These are phyloP conservation scores for Scheffersomyces amazonensis DNA, from an alignment of 805 yeast genomes.

Conservation along the genomic window DNA sequence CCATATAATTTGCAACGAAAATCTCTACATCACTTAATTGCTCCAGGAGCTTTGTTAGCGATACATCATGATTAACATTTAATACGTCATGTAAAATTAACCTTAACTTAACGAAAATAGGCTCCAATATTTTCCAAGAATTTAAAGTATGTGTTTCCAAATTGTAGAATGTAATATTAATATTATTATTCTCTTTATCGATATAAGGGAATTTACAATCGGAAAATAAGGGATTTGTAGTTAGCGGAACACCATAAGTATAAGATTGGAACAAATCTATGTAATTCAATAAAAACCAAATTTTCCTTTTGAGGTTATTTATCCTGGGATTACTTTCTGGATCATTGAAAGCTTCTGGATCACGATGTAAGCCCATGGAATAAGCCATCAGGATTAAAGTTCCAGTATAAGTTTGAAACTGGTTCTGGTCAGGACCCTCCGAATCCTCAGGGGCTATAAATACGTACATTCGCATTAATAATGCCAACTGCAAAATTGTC, in stretches of 20 bases:
- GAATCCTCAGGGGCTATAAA: slow-evolving; percentile 38
- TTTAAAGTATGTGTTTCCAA: neutral
- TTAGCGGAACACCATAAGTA: slow-evolving; percentile 46
- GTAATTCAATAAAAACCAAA: slow-evolving; percentile 52
- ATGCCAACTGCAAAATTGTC: slow-evolving; percentile 26
- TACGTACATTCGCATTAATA: slow-evolving; percentile 25
- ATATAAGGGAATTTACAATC: slow-evolving; percentile 52
- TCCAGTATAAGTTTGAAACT: slow-evolving; percentile 23
- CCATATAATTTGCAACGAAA: slow-evolving; percentile 13
- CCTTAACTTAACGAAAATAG: neutral
- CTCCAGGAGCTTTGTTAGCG: slow-evolving; percentile 32
- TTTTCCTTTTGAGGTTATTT: slow-evolving; percentile 51
- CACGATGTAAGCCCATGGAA: slow-evolving; percentile 37
- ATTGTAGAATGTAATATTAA: slow-evolving; percentile 22
- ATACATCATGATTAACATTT: slow-evolving; percentile 35
- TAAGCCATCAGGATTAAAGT: slow-evolving; percentile 35
- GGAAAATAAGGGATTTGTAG: slow-evolving; percentile 36
- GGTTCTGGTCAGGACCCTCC: slow-evolving; percentile 36
- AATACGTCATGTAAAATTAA: slow-evolving; percentile 19
- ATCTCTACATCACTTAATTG: slow-evolving; percentile 35
- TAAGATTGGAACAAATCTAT: slow-evolving; percentile 45
- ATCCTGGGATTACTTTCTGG: slow-evolving; percentile 17
- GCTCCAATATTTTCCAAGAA: neutral
- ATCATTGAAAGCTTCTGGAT: slow-evolving; percentile 28
- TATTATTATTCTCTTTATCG: slow-evolving; percentile 32